Evolutionary conservation across 2,329 filamentous ascomycete species (phyloP), one percentile per base, ranked within the genome.

Genomic region (Hyphodiscus sp.): DNA sequence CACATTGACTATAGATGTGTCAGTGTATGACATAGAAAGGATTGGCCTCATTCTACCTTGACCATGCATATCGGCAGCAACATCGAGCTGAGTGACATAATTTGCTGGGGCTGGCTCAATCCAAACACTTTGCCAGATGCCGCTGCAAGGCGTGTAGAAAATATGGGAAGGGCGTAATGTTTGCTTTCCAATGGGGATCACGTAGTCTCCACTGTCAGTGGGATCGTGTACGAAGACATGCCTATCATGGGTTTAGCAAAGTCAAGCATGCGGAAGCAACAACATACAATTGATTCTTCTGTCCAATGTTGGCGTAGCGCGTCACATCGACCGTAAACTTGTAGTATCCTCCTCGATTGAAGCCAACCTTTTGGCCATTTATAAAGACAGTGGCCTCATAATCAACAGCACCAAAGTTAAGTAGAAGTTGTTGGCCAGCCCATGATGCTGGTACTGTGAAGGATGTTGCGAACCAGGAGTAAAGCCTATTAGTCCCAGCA

Each of bases 51-150:
- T 49, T 67, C 72, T 63, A 76, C 78, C 72, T 55, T 73, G 66
- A 16, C 80, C 80, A 47, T 81, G 60, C 70, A 78, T 79, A 58
- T 75, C 76, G 0, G 82, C 85, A 23, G 74, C 52, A 13, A 59
- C 52, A 43, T 57, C 57, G 6, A 59, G 41, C 33, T 51, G 52
- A 0, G 76, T 78, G 51, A 88, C 78, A 59, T 83, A 72, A 48
- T 78, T 75, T 0, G 69, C 57, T 0, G 85, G 80, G 0, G 78
- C 82, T n/a, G 78, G 74, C 64, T 86, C 81, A 1, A 89, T 70
- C 85, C 85, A 89, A 0, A 89, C 85, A 18, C 76, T 77, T 64
- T 88, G 85, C 86, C 86, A 89, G 58, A 89, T 88, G 5, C 86
- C 86, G 33, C 82, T 85, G 65, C 85, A 89, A 0, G 86, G 81